These are phyloP conservation scores for Irpex sp. DNA, from an alignment of 1,284 basidiomycete species.

Conservation along the genomic window DNA sequence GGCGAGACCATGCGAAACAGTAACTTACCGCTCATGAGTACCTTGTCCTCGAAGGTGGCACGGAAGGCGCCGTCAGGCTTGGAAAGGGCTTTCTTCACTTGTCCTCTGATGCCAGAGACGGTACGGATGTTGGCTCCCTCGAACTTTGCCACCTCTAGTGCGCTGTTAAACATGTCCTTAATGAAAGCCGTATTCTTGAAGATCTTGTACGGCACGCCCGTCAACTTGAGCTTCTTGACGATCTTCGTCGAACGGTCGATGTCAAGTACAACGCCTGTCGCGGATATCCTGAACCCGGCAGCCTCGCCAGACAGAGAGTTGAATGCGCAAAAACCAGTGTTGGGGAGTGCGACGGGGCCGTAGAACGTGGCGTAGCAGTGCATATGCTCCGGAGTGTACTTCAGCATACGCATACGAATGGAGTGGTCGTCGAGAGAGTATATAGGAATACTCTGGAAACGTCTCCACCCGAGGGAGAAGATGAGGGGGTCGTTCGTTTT, in stretches of 20 bases:
- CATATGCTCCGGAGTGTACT: slow-evolving; percentile 99
- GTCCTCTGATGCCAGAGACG: slow-evolving; percentile 93
- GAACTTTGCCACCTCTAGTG: slow-evolving; percentile 96
- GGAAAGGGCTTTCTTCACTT: slow-evolving; percentile 92
- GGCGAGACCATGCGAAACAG: not conserved
- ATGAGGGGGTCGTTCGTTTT: slow-evolving; percentile 98
- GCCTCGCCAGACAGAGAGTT: slow-evolving; percentile 72
- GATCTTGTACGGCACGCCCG: slow-evolving; percentile 93
- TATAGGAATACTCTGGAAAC: slow-evolving; percentile 94
- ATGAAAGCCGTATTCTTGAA: slow-evolving; percentile 99
- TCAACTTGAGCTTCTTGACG: slow-evolving; percentile 98
- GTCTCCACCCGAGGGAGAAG: slow-evolving; percentile 92
- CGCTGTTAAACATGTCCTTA: slow-evolving; percentile 94
- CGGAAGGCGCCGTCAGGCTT: slow-evolving; percentile 96
- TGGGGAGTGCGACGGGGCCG: slow-evolving; percentile 87
- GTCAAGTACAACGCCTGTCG: slow-evolving; percentile 94
- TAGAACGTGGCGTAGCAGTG: slow-evolving; percentile 98
- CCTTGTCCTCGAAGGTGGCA: slow-evolving; percentile 98
- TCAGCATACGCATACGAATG: slow-evolving; percentile 98
- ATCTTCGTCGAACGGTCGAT: slow-evolving; percentile 91
- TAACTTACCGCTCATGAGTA: slow-evolving; percentile 86
- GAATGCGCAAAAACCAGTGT: slow-evolving; percentile 97
- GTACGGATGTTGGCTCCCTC: slow-evolving; percentile 96
- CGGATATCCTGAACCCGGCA: slow-evolving; percentile 85
- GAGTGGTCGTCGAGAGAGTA: slow-evolving; percentile 97